Conservation (phyloP, 352 stramenopile species). For the Salisapilia sapeloensis region DNA sequence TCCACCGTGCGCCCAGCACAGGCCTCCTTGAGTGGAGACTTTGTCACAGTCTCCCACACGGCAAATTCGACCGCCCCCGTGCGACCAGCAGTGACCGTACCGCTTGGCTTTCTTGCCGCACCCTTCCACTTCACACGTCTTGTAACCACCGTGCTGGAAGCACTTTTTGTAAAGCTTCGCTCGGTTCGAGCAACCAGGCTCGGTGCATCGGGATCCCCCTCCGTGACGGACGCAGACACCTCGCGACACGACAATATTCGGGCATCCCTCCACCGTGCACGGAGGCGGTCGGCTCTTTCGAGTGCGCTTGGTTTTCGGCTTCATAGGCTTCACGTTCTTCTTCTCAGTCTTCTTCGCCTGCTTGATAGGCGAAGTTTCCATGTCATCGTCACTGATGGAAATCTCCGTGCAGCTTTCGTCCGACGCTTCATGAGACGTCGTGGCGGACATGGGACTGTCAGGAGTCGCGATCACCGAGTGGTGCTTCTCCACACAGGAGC, state of each 20-base stretch:
- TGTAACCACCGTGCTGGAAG: constrained; percentile 62
- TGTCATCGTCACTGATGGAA: too few relatives aligned
- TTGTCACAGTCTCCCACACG: constrained; percentile 33
- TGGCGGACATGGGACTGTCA: neutral
- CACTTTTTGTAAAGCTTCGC: constrained; percentile 58
- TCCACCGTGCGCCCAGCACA: constrained; percentile 65
- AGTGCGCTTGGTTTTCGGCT: constrained; percentile 4
- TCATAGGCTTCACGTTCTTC: neutral
- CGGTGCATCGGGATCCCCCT: constrained; percentile 24
- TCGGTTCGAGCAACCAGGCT: constrained; percentile 42
- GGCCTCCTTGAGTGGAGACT: constrained; percentile 40
- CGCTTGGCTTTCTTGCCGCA: constrained; percentile 62
- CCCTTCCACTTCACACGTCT: constrained; percentile 37
- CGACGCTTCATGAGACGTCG: constrained; percentile 2
- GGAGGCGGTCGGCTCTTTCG: constrained; percentile 30
- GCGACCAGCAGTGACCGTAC: constrained; percentile 71
- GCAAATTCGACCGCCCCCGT: constrained; percentile 59
- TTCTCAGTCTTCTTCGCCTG: constrained; percentile 1
- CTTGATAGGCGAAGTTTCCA: too few relatives aligned
- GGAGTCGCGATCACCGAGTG: constrained; percentile 2
- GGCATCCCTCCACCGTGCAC: constrained; percentile 49
- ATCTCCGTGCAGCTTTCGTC: constrained; percentile 4
- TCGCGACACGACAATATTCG: constrained; percentile 35
- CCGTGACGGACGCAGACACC: constrained; percentile 32
- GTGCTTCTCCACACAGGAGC: constrained; percentile 6